Base-by-base conservation (phyloP, 257 asterid species). In the Verbascum thapsus region DNA sequence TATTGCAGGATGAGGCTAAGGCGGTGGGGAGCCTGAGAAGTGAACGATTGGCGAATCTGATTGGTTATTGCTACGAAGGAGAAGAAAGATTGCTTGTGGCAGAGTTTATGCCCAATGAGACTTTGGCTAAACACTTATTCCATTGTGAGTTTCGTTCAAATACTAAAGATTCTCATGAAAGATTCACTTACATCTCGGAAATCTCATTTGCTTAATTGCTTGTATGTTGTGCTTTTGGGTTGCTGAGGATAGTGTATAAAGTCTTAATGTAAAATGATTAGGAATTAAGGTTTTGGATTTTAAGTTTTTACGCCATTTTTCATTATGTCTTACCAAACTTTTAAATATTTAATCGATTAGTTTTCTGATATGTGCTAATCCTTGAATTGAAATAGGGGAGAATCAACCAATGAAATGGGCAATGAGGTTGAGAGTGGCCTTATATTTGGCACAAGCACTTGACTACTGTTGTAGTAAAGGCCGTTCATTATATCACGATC, bases 371-470 rank as follows among this genome's bases (percentile, higher is more conserved):
- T 38, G 39, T 35, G 57, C 15, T 20, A 12, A 23, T 38, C 16
- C 35, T 60, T 77, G 63, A 18, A 52, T 40, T 18, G 15, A 34
- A 52, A 62, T 34, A 84, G 91, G 88, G 91, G 91, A 84, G 54
- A 74, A 56, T 34, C 91, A 78, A 34, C 88, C 83, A 1, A 84
- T 84, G 90, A 83, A 83, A 74, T 83, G 90, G 90, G 80, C 80
- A 40, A 78, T 83, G 90, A 71, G 90, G 69, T 68, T 81, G 60
- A 78, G 88, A 49, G 91, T 81, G 52, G 74, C 81, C 20, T 76
- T 83, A 68, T 74, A 78, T 44, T 72, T 83, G 62, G 85, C 90
- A 12, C 87, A 83, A 68, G 90, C 90, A 37, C 76, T 83, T 1
- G 90, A 83, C 53, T 81, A 78, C 74, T 81, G 87, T 81, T 65